Base-by-base conservation (phyloP, 495 filamentous ascomycete species). In the Talaromyces liani region DNA sequence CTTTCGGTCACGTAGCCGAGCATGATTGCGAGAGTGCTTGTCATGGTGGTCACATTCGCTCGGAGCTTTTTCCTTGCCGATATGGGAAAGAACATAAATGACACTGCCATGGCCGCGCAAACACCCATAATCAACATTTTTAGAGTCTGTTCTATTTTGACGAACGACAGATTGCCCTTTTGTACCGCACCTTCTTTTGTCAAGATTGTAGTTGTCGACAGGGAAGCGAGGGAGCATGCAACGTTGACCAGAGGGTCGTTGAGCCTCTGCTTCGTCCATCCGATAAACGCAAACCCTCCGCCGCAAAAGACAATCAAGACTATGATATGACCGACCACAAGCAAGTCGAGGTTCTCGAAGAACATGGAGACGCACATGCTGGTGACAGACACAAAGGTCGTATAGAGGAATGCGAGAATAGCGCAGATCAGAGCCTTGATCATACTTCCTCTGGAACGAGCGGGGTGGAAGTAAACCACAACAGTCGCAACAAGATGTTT, bases 391-490 rank as follows among this genome's bases (percentile, higher is more conserved):
- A 98, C 76, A 63, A 91, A 81, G 53, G 88, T 85, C 16, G 91
- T 90, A 71, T 97, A 98, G 51, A 85, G 74, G 64, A 97, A 91
- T 1, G 93, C 93, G 24, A 88, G 77, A 58, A 90, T 72, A 4
- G 93, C 92, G 65, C 93, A 89, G n/a, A 96, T 71, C 27, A 89
- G 86, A 6, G 93, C 93, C 71, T 96, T 89, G 63, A 87, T 85
- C 92, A 96, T 97, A 72, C 91, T 92, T 4, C 94, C 94, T 53
- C 88, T 85, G 20, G 91, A 88, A 64, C 94, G 81, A 12, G 93
- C 91, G n/a, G 94, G 93, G 73, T 98, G 93, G 74, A 98, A 98
- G 68, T 97, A 98, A 9, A 97, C 93, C 20, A 90, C 91, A 57
- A 96, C 84, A 2, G 92, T 95, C 56, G 92, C 91, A 45, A 96